Base-by-base conservation (phyloP, 306 rosid genomes). In the Arachis stenosperma region DNA sequence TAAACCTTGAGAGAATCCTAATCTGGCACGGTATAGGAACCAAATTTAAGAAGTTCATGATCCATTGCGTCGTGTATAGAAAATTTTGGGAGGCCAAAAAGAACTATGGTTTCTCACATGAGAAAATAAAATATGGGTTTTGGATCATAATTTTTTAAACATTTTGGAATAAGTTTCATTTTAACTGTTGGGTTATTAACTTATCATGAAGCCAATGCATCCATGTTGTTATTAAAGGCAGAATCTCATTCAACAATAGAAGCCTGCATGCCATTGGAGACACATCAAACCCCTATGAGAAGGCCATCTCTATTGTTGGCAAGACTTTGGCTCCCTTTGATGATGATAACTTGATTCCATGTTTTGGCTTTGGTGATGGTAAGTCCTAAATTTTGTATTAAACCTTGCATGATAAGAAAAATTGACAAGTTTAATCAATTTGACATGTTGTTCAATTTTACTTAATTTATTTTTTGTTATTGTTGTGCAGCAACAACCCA, bases 291-390 rank as follows among this genome's bases (percentile, higher is more conserved):
- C 98, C 98, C 1, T 93, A 93, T 61, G 97, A 90, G 82, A 89
- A 86, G 62, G 97, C 98, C 4, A 81, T 93, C 43, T 68, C 93
- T 1, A 85, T 93, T 41, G 66, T 91, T 30, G 97, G 98, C 70
- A 93, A 89, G 80, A 93, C 98, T 57, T 73, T 93, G 81, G 88
- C 98, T 66, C 94, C 98, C 41, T 90, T 93, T 69, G 97, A 91
- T 71, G 98, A 93, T 44, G 98, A 93, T 75, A 88, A 88, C 82
- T 84, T 93, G 73, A 93, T 93, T 79, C 97, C 98, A 82, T 93
- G 98, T 55, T 93, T 86, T 76, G 98, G 97, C 70, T 93, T 93
- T 79, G 98, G 98, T 67, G 96, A 90, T 81, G 88, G 97, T 93
- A 84, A 65, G 65, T 30, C 22, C 67, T 74, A 70, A 37, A 63